A percentile compares a stretch with the other conserved stretches of the same genome.
These are phyloP conservation scores for Sindora glabra DNA, from an alignment of 306 rosid species.

Conservation along the genomic window DNA sequence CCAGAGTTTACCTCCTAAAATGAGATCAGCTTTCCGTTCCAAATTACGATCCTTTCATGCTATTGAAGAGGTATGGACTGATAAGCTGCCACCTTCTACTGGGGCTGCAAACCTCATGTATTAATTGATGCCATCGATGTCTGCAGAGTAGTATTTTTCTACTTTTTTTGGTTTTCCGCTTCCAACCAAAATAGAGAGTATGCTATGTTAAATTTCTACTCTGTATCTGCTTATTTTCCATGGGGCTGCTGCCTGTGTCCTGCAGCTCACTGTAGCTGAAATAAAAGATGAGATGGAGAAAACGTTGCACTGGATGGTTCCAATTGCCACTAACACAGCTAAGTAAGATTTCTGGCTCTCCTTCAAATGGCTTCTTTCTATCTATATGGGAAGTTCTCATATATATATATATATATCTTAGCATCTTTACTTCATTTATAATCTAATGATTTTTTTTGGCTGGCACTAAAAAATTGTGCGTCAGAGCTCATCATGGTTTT, in stretches of 20 bases:
- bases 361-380: conserved; percentile 3
- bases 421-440: neutral
- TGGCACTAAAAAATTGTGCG: conserved; percentile 19
- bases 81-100: conserved; percentile 11
- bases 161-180: conserved; percentile 2
- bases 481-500: conserved; percentile 89
- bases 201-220: neutral
- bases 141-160: neutral
- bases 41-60: conserved; percentile 45
- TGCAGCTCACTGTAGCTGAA: conserved; percentile 54
- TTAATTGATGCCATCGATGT: neutral
- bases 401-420: too few species aligned
- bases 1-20: conserved; percentile 74
- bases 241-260: conserved; percentile 13
- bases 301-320: conserved; percentile 79
- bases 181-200: neutral
- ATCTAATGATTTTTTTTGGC: conserved; percentile 24
- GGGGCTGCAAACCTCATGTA: neutral
- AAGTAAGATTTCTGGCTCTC: conserved; percentile 47
- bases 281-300: conserved; percentile 86
- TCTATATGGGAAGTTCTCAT: neutral
- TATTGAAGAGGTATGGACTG: conserved; percentile 49
- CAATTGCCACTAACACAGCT: conserved; percentile 77
- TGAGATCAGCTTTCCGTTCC: conserved; percentile 66
- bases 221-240: neutral